Percentiles rank a stretch among this genome's conserved stretches.
Evolutionary conservation across 169 alveolate species (phyloP).

Genomic region (Cryptosporidium sp.): DNA sequence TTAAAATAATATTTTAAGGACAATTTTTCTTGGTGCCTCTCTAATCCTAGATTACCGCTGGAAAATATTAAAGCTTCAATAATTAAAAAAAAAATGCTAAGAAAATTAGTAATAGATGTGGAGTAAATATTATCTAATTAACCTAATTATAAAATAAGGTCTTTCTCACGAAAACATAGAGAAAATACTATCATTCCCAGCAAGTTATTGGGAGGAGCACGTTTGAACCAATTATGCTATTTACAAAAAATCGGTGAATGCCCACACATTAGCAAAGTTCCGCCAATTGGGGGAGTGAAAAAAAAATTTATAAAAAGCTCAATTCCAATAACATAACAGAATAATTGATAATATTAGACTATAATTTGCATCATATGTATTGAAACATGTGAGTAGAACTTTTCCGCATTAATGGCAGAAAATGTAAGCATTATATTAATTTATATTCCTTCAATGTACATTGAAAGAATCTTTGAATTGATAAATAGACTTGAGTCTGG

Average conservation of each 20-base stretch:
- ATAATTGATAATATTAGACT: too few relatives aligned
- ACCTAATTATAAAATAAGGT: not conserved
- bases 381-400: not conserved
- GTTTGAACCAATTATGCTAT: not conserved
- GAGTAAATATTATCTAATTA: not conserved
- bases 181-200: not conserved
- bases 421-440: not conserved
- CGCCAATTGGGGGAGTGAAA: not conserved
- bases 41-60: not conserved
- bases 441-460: too few relatives aligned
- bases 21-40: not conserved
- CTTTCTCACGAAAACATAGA: not conserved
- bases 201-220: not conserved
- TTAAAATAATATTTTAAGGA: not conserved
- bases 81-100: not conserved
- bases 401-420: not conserved
- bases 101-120: not conserved
- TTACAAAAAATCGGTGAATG: not conserved
- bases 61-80: not conserved
- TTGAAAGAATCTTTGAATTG: conserved; percentile 55
- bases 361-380: not conserved
- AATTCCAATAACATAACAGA: not conserved
- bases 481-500: conserved; percentile 29
- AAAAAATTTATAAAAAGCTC: too few relatives aligned
- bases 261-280: not conserved